These are phyloP conservation scores for Erodium maritimum DNA, from an alignment of 345 rosid species.

Conservation along the genomic window DNA sequence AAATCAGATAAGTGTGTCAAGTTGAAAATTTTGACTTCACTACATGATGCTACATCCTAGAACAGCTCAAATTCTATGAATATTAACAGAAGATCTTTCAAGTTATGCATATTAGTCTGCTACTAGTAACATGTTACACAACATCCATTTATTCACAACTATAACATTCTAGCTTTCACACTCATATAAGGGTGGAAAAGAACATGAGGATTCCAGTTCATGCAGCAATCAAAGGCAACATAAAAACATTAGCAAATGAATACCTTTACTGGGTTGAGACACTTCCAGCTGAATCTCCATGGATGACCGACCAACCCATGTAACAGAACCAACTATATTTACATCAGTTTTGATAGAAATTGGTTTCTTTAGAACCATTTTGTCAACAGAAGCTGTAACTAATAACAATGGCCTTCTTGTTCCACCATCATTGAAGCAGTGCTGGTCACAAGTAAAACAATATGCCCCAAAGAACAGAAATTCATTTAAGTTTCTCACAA, in stretches of 20 bases:
- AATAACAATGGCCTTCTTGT: constrained; percentile 46
- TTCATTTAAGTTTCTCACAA: not conserved
- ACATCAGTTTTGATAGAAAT: constrained; percentile 46
- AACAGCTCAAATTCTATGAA: too few species aligned
- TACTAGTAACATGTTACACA: too few species aligned
- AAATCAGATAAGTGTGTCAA: too few species aligned
- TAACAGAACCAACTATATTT: constrained; percentile 59
- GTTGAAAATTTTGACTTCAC: too few species aligned
- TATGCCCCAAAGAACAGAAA: constrained; percentile 8
- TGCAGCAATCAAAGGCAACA: not conserved
- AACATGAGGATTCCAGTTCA: too few species aligned
- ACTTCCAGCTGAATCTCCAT: constrained; percentile 87
- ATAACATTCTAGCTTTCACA: too few species aligned
- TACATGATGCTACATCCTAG: too few species aligned
- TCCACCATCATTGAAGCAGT: constrained; percentile 47
- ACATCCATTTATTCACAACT: too few species aligned
- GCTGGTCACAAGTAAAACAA: constrained; percentile 21
- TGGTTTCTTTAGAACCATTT: constrained; percentile 56
- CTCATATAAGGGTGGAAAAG: too few species aligned
- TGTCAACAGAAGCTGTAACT: constrained; percentile 92
- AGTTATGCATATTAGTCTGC: too few species aligned
- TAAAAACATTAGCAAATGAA: not conserved
- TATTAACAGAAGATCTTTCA: too few species aligned
- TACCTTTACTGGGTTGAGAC: constrained; percentile 47
- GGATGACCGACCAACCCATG: constrained; percentile 84